phyloP scores from a whole-genome alignment of 2,329 filamentous ascomycete species.

The Fusarium fracticaudum region DNA sequence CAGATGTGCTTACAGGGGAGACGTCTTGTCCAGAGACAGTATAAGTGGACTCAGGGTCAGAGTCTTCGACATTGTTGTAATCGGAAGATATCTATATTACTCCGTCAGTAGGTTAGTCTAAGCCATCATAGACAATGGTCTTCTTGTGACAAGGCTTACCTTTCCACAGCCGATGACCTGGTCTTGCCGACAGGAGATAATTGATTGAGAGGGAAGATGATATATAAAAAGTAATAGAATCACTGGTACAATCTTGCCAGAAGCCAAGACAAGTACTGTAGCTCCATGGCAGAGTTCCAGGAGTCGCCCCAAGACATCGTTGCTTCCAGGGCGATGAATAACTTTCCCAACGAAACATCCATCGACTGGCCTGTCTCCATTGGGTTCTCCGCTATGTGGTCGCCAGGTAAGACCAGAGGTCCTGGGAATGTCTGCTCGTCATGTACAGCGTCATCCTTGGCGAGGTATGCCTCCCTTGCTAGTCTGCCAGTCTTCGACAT shows the following conservation, averaged over 20 bases:
- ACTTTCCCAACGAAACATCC: too few relatives aligned
- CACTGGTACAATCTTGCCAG: fast-evolving
- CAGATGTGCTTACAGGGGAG: not conserved
- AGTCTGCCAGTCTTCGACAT: conserved; percentile 37
- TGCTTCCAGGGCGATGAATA: too few relatives aligned
- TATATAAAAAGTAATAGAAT: not conserved
- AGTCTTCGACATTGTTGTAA: not conserved
- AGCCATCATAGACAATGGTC: not conserved
- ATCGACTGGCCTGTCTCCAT: conserved; percentile 58
- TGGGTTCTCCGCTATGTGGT: conserved; percentile 66
- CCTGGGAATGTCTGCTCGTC: conserved; percentile 59
- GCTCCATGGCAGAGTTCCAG: fast-evolving
- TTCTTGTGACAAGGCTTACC: not conserved
- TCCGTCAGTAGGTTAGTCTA: not conserved
- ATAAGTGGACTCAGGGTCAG: fast-evolving
- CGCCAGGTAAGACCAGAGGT: conserved; percentile 67
- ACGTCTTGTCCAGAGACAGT: fast-evolving
- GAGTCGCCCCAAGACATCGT: too few relatives aligned
- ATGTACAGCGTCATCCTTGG: conserved; percentile 14
- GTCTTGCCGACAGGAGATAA: too few relatives aligned
- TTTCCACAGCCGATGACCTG: not conserved
- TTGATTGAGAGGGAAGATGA: not conserved
- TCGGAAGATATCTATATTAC: not conserved
- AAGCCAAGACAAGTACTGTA: too few relatives aligned
- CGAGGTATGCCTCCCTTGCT: conserved; percentile 7